Evolutionary conservation across 768 basidiomycete species (phyloP).

Genomic region (Amanita brunnescens): DNA sequence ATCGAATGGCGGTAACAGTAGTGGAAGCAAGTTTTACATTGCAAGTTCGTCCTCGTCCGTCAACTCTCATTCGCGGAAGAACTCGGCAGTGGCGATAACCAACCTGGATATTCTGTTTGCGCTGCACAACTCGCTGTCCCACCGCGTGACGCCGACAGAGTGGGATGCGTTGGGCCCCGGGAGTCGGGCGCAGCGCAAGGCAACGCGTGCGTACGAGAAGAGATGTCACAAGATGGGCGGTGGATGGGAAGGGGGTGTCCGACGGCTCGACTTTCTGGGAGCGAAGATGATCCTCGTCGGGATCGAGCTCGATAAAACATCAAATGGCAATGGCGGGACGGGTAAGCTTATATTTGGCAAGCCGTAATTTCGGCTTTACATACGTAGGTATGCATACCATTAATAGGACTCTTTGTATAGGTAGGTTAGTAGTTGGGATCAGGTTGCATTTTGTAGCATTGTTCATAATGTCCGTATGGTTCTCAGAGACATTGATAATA

Average conservation of each 20-base stretch:
- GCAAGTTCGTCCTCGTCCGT: not conserved
- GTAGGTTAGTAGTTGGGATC: not conserved
- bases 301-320: constrained; percentile 34
- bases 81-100: constrained; percentile 25
- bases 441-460: constrained; percentile 1
- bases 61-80: constrained; percentile 1
- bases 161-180: constrained; percentile 54
- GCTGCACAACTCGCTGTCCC: constrained; percentile 45
- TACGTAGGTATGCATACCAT: not conserved
- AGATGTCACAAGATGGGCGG: constrained; percentile 53
- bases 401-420: not conserved
- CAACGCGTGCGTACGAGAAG: constrained; percentile 53
- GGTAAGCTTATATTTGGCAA: constrained; percentile 8
- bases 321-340: constrained; percentile 1
- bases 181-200: constrained; percentile 47
- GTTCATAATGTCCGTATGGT: not conserved
- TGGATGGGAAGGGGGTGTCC: constrained; percentile 63
- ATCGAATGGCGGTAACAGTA: not conserved
- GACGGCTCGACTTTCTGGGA: constrained; percentile 58
- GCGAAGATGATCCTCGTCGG: constrained; percentile 52
- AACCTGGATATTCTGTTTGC: constrained; percentile 58
- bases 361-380: too few species aligned
- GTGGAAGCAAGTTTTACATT: constrained; percentile 6
- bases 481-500: not conserved
- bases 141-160: constrained; percentile 52